Conservation (phyloP, 164 flowering plant genomes). For the Macadamia tetraphylla region DNA sequence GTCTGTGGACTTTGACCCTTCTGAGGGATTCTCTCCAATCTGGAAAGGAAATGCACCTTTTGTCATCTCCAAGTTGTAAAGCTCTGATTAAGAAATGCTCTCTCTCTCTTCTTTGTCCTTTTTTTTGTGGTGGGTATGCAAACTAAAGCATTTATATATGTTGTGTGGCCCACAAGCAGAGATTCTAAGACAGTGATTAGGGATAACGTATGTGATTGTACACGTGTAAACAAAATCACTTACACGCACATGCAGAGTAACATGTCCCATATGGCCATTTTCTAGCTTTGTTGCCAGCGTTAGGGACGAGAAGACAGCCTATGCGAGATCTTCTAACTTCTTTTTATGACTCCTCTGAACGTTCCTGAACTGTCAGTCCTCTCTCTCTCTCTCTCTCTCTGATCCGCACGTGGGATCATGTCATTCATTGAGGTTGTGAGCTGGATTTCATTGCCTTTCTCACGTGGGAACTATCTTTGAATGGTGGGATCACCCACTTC, state of each 20-base stretch:
- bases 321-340: neutral
- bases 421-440: constrained; percentile 30
- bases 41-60: neutral
- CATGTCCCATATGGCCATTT: neutral
- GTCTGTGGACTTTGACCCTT: too few relatives aligned
- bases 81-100: neutral
- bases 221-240: too few relatives aligned
- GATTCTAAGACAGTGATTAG: neutral
- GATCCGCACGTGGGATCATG: constrained; percentile 30
- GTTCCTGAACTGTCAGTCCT: constrained; percentile 40
- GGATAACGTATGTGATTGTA: too few relatives aligned
- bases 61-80: neutral
- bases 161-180: neutral
- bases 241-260: neutral
- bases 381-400: constrained; percentile 2
- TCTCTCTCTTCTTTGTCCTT: neutral
- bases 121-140: neutral
- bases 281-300: constrained; percentile 29
- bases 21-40: neutral
- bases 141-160: too few relatives aligned
- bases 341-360: constrained; percentile 15
- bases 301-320: constrained; percentile 40
- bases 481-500: too few relatives aligned
- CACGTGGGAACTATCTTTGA: neutral
- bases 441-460: neutral